Evolutionary conservation across 2,329 filamentous ascomycete genomes (phyloP).

Genomic region (Neurospora sp.): DNA sequence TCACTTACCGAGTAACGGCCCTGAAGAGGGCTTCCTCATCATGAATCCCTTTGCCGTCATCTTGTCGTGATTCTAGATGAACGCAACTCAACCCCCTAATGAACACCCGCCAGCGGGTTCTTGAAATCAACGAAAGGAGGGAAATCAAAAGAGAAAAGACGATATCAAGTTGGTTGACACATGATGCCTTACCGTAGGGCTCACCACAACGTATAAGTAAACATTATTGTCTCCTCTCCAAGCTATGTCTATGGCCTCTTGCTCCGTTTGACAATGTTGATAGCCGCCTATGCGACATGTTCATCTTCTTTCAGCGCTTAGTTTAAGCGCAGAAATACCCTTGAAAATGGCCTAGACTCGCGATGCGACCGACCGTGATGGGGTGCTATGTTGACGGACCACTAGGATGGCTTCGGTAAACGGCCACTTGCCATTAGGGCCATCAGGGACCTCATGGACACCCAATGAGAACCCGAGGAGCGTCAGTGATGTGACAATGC

Average conservation of each 20-base stretch:
- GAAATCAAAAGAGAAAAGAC: neutral
- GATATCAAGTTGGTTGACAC: neutral
- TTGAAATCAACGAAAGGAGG: neutral
- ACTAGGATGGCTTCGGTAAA: neutral
- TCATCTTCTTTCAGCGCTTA: neutral
- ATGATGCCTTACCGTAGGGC: neutral
- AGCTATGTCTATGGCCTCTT: neutral
- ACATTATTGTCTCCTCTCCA: neutral
- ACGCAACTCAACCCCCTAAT: neutral
- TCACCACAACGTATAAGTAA: neutral
- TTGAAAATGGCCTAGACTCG: neutral
- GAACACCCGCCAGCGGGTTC: neutral
- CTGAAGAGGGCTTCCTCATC: neutral
- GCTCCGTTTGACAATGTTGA: neutral
- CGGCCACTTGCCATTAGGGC: neutral
- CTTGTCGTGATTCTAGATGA: no score
- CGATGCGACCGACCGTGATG: neutral
- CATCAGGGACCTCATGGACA: neutral
- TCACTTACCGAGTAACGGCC: no score
- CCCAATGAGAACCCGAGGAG: neutral
- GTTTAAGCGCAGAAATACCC: neutral
- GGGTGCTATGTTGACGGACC: neutral
- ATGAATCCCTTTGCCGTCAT: no score
- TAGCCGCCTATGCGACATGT: neutral
- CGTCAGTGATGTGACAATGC: neutral